Percentiles rank a stretch among this genome's conserved stretches.
These are phyloP conservation scores for Pelargonium fulgidum DNA, from an alignment of 441 rosid species.

Conservation along the genomic window DNA sequence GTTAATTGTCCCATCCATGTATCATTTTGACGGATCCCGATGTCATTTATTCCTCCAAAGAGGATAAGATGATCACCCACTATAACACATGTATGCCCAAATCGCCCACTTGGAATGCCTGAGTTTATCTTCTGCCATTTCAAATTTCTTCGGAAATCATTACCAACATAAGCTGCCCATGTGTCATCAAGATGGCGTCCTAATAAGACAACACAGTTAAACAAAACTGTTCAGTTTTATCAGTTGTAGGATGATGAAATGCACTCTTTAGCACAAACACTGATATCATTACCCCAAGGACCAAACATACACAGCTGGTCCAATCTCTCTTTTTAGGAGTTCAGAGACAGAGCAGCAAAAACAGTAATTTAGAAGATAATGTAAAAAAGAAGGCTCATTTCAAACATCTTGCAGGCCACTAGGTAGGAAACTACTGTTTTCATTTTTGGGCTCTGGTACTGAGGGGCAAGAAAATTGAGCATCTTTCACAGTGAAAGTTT, in stretches of 20 bases:
- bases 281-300: not conserved
- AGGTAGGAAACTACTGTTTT: too few species aligned
- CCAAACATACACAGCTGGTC: not conserved
- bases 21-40: constrained; percentile 70
- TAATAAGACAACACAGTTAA: constrained; percentile 19
- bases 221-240: not conserved
- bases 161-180: constrained; percentile 64
- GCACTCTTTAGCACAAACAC: not conserved
- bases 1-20: constrained; percentile 73
- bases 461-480: too few species aligned
- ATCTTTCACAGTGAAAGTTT: too few species aligned
- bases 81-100: constrained; percentile 73
- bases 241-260: not conserved
- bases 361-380: not conserved
- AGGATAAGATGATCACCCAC: constrained; percentile 52
- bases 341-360: not conserved
- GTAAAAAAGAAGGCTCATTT: too few species aligned
- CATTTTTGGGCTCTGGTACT: too few species aligned
- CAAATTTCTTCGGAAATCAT: constrained; percentile 35
- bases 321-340: not conserved
- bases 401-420: too few species aligned
- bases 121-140: constrained; percentile 63
- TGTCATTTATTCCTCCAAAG: constrained; percentile 88
- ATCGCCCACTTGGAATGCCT: constrained; percentile 81
- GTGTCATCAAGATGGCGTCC: constrained; percentile 97